Evolutionary conservation across 2,329 filamentous ascomycete genomes (phyloP), one percentile per base, ranked within the genome.

Genomic region (Bimuria novae-zelandiae): DNA sequence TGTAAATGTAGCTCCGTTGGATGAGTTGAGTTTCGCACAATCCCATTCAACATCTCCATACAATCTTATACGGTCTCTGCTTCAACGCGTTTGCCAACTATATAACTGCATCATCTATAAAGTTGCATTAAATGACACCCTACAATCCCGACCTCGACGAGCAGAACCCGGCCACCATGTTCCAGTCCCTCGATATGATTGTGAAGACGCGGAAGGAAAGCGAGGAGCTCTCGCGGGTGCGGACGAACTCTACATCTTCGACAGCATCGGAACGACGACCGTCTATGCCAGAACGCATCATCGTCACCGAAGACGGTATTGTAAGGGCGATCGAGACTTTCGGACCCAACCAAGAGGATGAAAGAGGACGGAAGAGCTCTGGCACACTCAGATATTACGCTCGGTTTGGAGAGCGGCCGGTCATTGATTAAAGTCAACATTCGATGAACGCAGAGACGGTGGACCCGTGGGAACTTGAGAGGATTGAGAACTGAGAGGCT

Each of bases 321-420:
- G 44, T 47, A 8, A 36, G 44, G 25, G 32, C 30, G 11, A 30
- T 47, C 12, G 44, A 47, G n/a, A 47, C 44, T 10, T 29, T 47
- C n/a, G 23, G 44, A 14, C 17, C 29, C 10, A 5, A 23, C 10
- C 21, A 47, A 8, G 30, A 37, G 16, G 44, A 36, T n/a, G 33
- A 35, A 7, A 36, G 43, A n/a, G 43, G 43, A 11, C 35, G 43
- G 21, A 36, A 46, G 30, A 23, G 43, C 3, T 33, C 29, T 6
- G 30, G 29, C 3, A 29, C 42, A 3, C 11, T 12, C 17, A 44
- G 42, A 29, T 44, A 44, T n/a, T 44, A 44, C 17, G 42, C 42
- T 3, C 17, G 43, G 2, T 46, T 46, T 25, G 43, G 30, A 14
- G 43, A 36, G 19, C 35, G 43, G 21, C 43, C 43, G 7, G 22